Conservation (phyloP, 768 basidiomycete genomes). For the Boletus insuetus region DNA sequence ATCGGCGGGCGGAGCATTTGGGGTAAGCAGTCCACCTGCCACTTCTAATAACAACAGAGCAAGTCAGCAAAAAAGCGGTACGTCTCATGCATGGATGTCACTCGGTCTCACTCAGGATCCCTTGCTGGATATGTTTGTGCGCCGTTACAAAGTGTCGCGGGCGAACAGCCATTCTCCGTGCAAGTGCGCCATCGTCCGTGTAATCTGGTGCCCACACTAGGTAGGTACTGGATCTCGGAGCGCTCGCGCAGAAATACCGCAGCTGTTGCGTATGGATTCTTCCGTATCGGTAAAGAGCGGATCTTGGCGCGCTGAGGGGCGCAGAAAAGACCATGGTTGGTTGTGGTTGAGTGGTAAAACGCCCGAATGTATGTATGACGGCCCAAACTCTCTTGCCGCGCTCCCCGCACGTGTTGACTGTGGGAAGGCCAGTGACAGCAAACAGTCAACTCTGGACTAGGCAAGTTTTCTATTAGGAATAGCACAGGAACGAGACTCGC, state of each 20-base stretch:
- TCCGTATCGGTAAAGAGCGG: neutral
- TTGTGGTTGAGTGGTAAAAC: neutral
- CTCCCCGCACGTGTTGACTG: neutral
- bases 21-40: conserved; percentile 57
- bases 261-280: neutral
- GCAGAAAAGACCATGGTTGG: neutral
- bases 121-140: conserved; percentile 39
- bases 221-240: conserved; percentile 14
- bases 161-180: conserved; percentile 56
- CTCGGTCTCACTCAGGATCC: conserved; percentile 48
- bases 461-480: neutral
- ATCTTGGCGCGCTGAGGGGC: neutral
- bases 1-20: conserved; percentile 41
- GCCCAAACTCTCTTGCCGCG: neutral
- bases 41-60: conserved; percentile 36
- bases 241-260: conserved; percentile 13
- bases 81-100: conserved; percentile 1
- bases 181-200: conserved; percentile 54
- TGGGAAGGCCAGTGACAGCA: conserved; percentile 2
- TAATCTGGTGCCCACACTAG: conserved; percentile 68
- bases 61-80: conserved; percentile 5
- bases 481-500: neutral
- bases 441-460: too few species aligned
- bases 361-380: too few species aligned
- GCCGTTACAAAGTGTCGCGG: conserved; percentile 48